Base-by-base conservation (phyloP, 2,329 filamentous ascomycete genomes). In the Talaromyces albobiverticillius region DNA sequence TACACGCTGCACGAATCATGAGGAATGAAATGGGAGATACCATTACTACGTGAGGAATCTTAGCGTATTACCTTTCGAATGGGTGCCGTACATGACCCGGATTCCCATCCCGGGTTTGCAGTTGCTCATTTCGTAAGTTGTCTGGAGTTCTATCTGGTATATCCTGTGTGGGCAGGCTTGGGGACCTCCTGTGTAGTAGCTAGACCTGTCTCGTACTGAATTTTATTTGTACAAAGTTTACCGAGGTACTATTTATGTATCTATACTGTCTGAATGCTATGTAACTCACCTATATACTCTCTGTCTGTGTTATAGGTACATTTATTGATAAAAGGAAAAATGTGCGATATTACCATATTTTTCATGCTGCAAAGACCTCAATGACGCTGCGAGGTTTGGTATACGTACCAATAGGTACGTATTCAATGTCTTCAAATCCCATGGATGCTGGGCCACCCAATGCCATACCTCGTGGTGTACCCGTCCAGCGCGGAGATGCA, bases 391-490 rank as follows among this genome's bases (percentile, higher is more conserved):
- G 54, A 11, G 63, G 61, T 34, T 58, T 51, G 23, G 46, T 58
- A 31, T 61, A 64, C 23, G 52, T 59, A 16, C 61, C 60, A 42
- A 64, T 57, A 2, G 61, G 58, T 9, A 51, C 26, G 53, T 63
- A 64, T 41, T 57, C 26, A n/a, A 61, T 46, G 13, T 61, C 60
- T 42, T 23, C 40, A 25, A 81, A 69, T 5, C 77, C 77, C 62
- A 81, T 80, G 4, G 75, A 72, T n/a, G 66, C 72, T 0, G 79
- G 78, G 0, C 79, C 79, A 38, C 79, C 79, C 57, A 80, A 72
- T 52, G 52, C 54, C 43, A 56, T 59, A 0, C 79, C 81, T 22
- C 69, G 67, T 11, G 69, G 63, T 10, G 40, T 42, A 41, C 74
- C 72, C 81, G 32, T 36, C 46, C 81, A 84, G 34, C 76, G 69